A percentile compares a stretch with the other conserved stretches of the same genome.
Evolutionary conservation across 495 filamentous ascomycete genomes (phyloP).

Genomic region (Pseudevernia furfuracea): DNA sequence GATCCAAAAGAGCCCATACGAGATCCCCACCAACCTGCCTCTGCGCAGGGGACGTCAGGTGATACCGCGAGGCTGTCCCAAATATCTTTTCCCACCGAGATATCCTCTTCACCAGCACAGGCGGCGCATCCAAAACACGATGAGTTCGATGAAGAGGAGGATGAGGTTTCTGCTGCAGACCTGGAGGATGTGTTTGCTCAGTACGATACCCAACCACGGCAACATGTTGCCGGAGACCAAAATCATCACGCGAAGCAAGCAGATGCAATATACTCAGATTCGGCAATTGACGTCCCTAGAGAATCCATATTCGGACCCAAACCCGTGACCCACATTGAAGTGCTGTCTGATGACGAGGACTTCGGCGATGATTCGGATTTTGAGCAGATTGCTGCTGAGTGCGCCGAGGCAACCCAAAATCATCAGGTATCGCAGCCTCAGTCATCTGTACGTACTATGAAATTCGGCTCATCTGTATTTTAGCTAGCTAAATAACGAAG

Average conservation of each 20-base stretch:
- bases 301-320: conserved; percentile 6
- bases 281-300: neutral
- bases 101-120: conserved; percentile 21
- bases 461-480: conserved; percentile 8
- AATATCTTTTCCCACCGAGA: conserved; percentile 1
- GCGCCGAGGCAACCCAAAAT: conserved; percentile 32
- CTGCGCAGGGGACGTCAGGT: neutral
- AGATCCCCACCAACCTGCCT: neutral
- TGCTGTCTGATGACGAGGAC: conserved; percentile 47
- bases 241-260: neutral
- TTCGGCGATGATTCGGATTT: conserved; percentile 66
- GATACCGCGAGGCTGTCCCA: conserved; percentile 5
- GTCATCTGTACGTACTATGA: conserved; percentile 43
- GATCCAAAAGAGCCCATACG: neutral
- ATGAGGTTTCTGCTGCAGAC: conserved; percentile 43
- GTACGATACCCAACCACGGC: conserved; percentile 38
- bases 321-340: conserved; percentile 19
- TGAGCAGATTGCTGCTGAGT: conserved; percentile 49
- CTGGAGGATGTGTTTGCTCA: conserved; percentile 49
- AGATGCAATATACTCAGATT: neutral
- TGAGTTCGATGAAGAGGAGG: conserved; percentile 54
- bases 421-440: conserved; percentile 18
- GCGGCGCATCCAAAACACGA: conserved; percentile 36
- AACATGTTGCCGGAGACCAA: neutral
- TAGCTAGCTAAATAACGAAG: conserved; percentile 31